phyloP scores from a whole-genome alignment of 1,139 yeast species.

The Suhomyces panamericanus region DNA sequence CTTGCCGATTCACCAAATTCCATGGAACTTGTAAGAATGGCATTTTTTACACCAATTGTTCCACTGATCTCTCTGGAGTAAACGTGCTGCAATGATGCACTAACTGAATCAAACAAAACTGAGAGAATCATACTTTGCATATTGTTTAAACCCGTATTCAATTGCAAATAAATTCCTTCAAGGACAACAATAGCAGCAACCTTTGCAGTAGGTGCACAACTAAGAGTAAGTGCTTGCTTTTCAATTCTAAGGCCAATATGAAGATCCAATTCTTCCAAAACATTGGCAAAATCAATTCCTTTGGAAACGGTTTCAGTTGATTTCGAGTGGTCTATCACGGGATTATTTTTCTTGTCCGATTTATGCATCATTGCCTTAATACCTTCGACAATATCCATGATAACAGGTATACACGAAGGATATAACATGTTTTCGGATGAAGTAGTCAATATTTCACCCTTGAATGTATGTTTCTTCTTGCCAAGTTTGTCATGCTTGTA shows the following conservation, averaged over 20 bases:
- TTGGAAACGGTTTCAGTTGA: slow-evolving; percentile 4
- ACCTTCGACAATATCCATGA: slow-evolving; percentile 57
- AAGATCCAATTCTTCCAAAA: slow-evolving; percentile 58
- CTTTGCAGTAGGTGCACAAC: slow-evolving; percentile 92
- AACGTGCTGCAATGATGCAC: slow-evolving; percentile 80
- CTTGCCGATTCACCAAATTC: slow-evolving; percentile 39
- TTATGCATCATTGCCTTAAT: slow-evolving; percentile 39
- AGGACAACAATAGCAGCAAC: slow-evolving; percentile 82
- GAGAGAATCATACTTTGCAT: slow-evolving; percentile 43
- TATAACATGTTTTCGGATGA: slow-evolving; percentile 70
- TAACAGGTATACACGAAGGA: slow-evolving; percentile 78
- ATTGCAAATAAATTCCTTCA: slow-evolving; percentile 59
- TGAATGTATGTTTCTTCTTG: slow-evolving; percentile 44
- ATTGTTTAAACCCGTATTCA: slow-evolving; percentile 53
- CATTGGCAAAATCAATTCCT: slow-evolving; percentile 31
- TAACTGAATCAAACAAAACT: slow-evolving; percentile 50
- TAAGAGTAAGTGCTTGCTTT: slow-evolving; percentile 69
- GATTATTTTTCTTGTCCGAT: slow-evolving; percentile 1
- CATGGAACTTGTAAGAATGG: slow-evolving; percentile 43
- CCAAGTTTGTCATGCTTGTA: slow-evolving; percentile 30
- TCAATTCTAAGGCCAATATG: slow-evolving; percentile 66
- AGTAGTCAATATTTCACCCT: slow-evolving; percentile 60
- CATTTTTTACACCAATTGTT: slow-evolving; percentile 55
- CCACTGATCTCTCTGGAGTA: slow-evolving; percentile 91
- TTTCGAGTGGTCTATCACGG: background rate